Evolutionary conservation across 441 rosid species (phyloP).

Genomic region (Brassica hybrid): DNA sequence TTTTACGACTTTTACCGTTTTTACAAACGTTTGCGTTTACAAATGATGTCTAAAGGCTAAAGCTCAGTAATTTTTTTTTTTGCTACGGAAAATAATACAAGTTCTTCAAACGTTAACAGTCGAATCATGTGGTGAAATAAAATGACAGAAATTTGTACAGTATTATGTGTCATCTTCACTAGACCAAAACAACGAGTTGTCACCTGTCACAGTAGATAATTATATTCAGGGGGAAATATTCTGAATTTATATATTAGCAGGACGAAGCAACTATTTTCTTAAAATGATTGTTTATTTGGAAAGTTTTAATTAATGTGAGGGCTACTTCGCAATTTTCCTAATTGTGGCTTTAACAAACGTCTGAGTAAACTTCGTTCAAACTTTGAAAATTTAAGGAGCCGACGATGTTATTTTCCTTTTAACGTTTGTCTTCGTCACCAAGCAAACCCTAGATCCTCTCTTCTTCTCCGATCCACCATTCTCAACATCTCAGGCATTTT

Average conservation of each 20-base stretch:
- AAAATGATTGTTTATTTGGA: not conserved
- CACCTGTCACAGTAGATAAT: too few species aligned
- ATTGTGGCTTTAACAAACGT: constrained; percentile 14
- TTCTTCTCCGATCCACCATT: constrained; percentile 23
- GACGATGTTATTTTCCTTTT: constrained; percentile 11
- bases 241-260: not conserved
- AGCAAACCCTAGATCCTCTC: constrained; percentile 44
- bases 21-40: not conserved
- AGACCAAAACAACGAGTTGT: not conserved
- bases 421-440: constrained; percentile 42
- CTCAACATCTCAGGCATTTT: not conserved
- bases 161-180: not conserved
- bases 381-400: constrained; percentile 34
- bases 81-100: not conserved
- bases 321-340: not conserved
- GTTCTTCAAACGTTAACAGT: not conserved
- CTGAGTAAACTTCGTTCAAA: constrained; percentile 30
- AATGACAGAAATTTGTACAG: too few species aligned
- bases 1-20: not conserved
- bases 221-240: not conserved
- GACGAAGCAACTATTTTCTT: not conserved
- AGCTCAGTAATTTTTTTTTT: not conserved
- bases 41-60: too few species aligned
- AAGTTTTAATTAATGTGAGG: not conserved
- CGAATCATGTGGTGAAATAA: not conserved